Evolutionary conservation across 306 rosid genomes (phyloP), one percentile per base, ranked within the genome.

Genomic region (Geum urbanum): DNA sequence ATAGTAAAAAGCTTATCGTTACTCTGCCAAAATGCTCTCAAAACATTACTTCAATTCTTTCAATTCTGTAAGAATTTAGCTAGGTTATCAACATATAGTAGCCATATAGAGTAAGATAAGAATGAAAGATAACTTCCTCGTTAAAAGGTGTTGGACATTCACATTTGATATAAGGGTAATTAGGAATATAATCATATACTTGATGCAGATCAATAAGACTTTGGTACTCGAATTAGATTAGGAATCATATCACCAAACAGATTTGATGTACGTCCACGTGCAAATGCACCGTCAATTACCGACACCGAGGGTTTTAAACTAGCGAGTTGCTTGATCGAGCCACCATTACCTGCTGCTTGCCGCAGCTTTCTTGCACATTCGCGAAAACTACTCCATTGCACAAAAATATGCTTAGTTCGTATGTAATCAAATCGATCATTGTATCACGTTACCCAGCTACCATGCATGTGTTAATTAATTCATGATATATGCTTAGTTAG

Each of bases 311-410:
- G 19, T 11, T 27, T 35, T 58, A 27, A 58, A 58, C 11, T 32
- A 51, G 39, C 60, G 7, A 24, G 61, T 32, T 56, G 61, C 61
- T 27, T 27, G 2, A 27, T 27, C 10, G 15, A 22, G 40, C 24
- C 61, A 56, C 61, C 32, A 27, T 27, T 56, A 40, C 32, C 20
- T 6, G 11, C 53, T 1, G 32, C 32, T 27, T 27, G 32, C 43
- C 47, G 54, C 64, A 70, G 65, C 65, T 70, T 55, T 70, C 40
- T 43, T 22, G 18, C 43, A 69, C 64, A 41, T 18, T 55, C 53
- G 55, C 55, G 24, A 70, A 24, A 70, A 70, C 24, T 43, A 54
- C 47, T 70, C 16, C 7, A 55, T 40, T 52, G 41, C 66, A n/a
- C 13, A 69, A 35, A 37, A 11, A 50, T 67, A 67, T 51, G 11